Conservation (phyloP, 2,329 filamentous ascomycete genomes). For the Cordyceps farinosa region DNA sequence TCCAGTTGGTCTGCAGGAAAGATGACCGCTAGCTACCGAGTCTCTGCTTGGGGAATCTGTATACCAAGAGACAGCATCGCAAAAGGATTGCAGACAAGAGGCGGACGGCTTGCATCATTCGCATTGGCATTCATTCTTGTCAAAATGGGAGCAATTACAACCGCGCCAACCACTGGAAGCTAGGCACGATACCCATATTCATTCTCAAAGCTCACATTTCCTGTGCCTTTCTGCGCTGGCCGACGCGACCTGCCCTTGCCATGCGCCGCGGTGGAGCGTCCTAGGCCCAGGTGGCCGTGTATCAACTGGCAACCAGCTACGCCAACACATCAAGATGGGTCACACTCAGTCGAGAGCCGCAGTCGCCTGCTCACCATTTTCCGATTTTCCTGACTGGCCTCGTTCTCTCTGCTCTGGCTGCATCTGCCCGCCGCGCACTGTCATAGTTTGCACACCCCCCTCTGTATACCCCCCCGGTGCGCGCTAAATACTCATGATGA, state of each 20-base stretch:
- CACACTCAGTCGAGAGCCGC: constrained; percentile 64
- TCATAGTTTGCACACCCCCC: constrained; percentile 11
- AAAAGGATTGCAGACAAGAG: not conserved
- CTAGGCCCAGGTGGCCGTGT: constrained; percentile 58
- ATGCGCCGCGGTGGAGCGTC: constrained; percentile 59
- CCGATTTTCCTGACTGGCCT: constrained; percentile 19
- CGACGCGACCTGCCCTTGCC: constrained; percentile 26
- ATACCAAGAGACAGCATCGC: not conserved
- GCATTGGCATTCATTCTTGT: not conserved
- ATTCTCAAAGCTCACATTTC: not conserved
- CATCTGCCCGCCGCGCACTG: constrained; percentile 6
- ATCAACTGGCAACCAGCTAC: constrained; percentile 79
- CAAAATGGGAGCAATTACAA: not conserved
- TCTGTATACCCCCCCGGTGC: constrained; percentile 11
- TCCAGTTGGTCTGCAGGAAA: not conserved
- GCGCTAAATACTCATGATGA: constrained; percentile 20
- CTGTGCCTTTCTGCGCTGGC: not conserved
- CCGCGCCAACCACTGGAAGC: not conserved
- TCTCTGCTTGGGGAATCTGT: not conserved
- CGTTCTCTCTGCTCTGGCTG: constrained; percentile 7
- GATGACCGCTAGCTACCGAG: not conserved
- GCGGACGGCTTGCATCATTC: not conserved
- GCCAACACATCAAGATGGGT: constrained; percentile 88
- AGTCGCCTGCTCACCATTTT: constrained; percentile 57
- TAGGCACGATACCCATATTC: not conserved